Evolutionary conservation across 169 alveolate genomes (phyloP).

Genomic region (Plasmodium fragile): DNA sequence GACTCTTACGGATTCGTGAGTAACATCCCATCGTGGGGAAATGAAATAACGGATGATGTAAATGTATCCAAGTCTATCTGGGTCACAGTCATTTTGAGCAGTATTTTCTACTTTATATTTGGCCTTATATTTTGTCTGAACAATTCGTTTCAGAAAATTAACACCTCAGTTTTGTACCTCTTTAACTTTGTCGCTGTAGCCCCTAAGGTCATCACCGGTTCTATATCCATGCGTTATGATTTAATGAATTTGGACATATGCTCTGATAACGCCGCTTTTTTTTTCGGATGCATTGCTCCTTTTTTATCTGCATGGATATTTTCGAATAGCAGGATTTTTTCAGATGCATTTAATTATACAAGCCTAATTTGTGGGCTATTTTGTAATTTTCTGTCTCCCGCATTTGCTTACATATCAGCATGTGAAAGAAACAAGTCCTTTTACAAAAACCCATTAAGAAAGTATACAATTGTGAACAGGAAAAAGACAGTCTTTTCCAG

Average conservation of each 20-base stretch:
- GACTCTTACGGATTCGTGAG: constrained; percentile 83
- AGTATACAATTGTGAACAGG: constrained; percentile 65
- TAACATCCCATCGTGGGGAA: constrained; percentile 87
- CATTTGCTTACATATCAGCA: constrained; percentile 77
- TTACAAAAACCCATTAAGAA: constrained; percentile 56
- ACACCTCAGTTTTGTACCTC: constrained; percentile 73
- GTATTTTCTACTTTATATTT: constrained; percentile 77
- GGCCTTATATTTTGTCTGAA: constrained; percentile 81
- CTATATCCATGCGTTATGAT: constrained; percentile 83
- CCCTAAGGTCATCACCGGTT: constrained; percentile 83
- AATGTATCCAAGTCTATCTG: constrained; percentile 80
- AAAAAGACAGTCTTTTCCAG: constrained; percentile 54
- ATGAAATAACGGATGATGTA: constrained; percentile 85
- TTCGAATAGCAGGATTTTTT: constrained; percentile 77
- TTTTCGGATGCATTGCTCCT: constrained; percentile 81
- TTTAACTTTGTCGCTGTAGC: constrained; percentile 81
- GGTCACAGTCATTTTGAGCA: constrained; percentile 78
- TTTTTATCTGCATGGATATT: constrained; percentile 83
- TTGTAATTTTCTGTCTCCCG: constrained; percentile 84
- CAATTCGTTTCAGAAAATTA: constrained; percentile 69
- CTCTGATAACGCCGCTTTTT: constrained; percentile 75
- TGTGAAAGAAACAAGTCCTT: constrained; percentile 62
- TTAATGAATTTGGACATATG: constrained; percentile 84
- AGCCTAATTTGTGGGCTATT: constrained; percentile 78
- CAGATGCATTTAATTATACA: constrained; percentile 77